A percentile compares a stretch with the other conserved stretches of the same genome.
These are phyloP conservation scores for Wickerhamomyces alni DNA, from an alignment of 805 yeast species.

Conservation along the genomic window DNA sequence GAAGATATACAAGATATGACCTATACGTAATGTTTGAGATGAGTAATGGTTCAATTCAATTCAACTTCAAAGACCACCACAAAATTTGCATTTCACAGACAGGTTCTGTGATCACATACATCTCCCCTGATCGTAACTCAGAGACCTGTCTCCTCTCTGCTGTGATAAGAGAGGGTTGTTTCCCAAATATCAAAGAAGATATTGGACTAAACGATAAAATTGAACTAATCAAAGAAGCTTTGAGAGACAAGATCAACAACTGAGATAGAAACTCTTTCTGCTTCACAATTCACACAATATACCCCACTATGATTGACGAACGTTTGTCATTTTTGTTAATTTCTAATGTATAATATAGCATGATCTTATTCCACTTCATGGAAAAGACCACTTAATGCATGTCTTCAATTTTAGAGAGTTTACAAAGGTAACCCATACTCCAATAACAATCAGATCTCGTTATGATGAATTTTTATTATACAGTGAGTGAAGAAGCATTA, in stretches of 20 bases:
- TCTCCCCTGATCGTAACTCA: slow-evolving; percentile 70
- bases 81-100: slow-evolving; percentile 74
- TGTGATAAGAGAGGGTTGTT: slow-evolving; percentile 39
- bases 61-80: slow-evolving; percentile 93
- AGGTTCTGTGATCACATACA: slow-evolving; percentile 74
- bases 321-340: too few relatives aligned
- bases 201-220: slow-evolving; percentile 41
- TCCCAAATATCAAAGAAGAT: slow-evolving; percentile 40
- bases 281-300: background rate
- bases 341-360: too few relatives aligned
- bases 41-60: slow-evolving; percentile 89
- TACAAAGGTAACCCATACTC: too few relatives aligned
- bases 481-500: too few relatives aligned
- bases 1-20: slow-evolving; percentile 75
- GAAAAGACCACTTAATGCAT: too few relatives aligned
- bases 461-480: too few relatives aligned
- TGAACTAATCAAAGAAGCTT: slow-evolving; percentile 60
- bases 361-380: too few relatives aligned
- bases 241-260: slow-evolving; percentile 30
- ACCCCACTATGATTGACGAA: background rate
- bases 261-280: background rate
- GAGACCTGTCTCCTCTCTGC: slow-evolving; percentile 55
- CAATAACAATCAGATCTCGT: too few relatives aligned
- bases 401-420: too few relatives aligned
- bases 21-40: slow-evolving; percentile 87